Evolutionary conservation across 768 basidiomycete species (phyloP).

Genomic region (Lentinula boryana): DNA sequence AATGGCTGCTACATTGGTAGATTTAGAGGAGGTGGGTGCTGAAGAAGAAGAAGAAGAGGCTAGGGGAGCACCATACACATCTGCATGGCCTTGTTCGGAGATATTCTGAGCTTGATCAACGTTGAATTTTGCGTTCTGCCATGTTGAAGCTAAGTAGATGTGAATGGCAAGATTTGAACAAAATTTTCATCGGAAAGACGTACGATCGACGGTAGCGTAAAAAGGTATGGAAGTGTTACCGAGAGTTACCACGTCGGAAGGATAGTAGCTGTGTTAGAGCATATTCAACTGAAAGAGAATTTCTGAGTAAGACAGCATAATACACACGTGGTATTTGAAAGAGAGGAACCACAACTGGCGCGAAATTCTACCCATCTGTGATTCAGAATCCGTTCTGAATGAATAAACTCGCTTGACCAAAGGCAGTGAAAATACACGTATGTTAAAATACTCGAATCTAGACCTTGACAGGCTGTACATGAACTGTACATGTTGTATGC

Average conservation of each 20-base stretch:
- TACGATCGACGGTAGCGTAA: conserved; percentile 24
- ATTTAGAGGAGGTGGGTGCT: neutral
- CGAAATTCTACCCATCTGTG: conserved; percentile 18
- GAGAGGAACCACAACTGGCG: conserved; percentile 6
- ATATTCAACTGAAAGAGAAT: neutral
- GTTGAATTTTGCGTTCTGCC: conserved; percentile 24
- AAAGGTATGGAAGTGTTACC: conserved; percentile 32
- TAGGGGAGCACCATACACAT: neutral
- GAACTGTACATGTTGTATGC: conserved; percentile 50
- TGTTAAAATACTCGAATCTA: conserved; percentile 18
- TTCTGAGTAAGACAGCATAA: neutral
- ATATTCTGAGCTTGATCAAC: conserved; percentile 21
- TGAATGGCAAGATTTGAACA: too few species aligned
- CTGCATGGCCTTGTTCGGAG: conserved; percentile 15
- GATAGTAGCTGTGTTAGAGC: conserved; percentile 30
- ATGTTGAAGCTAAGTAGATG: conserved; percentile 29
- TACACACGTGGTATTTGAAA: neutral
- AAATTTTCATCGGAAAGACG: neutral
- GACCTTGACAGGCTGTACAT: conserved; percentile 43
- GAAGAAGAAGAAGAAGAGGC: neutral
- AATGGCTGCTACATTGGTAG: neutral
- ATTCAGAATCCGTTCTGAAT: neutral
- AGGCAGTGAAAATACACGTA: conserved; percentile 15
- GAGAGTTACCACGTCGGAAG: conserved; percentile 26
- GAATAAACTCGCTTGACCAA: neutral